Evolutionary conservation across 352 stramenopile genomes (phyloP).

Genomic region (Phytophthora cryptogea): DNA sequence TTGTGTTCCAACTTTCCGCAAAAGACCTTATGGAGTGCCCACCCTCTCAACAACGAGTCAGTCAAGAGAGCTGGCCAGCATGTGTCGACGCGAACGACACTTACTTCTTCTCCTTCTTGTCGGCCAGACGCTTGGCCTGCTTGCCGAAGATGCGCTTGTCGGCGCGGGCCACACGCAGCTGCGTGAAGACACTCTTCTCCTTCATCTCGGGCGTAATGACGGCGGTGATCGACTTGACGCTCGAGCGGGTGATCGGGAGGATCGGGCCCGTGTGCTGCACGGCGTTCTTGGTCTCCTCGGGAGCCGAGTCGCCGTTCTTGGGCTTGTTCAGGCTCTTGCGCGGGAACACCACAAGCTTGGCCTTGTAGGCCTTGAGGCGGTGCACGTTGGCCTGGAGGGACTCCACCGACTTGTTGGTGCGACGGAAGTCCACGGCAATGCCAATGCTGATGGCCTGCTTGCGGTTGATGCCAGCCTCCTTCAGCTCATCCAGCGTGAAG

Average conservation of each 20-base stretch:
- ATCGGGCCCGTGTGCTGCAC: conserved; percentile 88
- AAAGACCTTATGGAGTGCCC: conserved; percentile 43
- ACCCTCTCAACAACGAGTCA: conserved; percentile 14
- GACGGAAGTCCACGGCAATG: conserved; percentile 98
- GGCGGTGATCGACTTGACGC: conserved; percentile 75
- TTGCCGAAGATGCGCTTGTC: conserved; percentile 89
- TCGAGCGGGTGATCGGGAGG: conserved; percentile 79
- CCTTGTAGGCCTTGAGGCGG: conserved; percentile 99
- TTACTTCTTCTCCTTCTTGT: conserved; percentile 91
- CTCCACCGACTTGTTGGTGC: conserved; percentile 98
- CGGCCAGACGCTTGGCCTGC: conserved; percentile 89
- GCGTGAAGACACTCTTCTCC: conserved; percentile 80
- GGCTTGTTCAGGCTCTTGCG: conserved; percentile 94
- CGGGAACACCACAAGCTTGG: conserved; percentile 98
- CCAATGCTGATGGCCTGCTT: conserved; percentile 97
- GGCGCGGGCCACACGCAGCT: conserved; percentile 82
- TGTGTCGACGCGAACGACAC: conserved; percentile 31
- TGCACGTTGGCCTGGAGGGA: conserved; percentile 97
- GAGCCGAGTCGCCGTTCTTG: conserved; percentile 94
- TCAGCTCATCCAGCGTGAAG: conserved; percentile 99
- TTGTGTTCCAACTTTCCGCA: conserved; percentile 75
- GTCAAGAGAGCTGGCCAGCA: conserved; percentile 24
- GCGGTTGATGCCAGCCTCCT: conserved; percentile 96
- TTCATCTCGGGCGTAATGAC: conserved; percentile 90
- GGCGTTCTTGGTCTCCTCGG: conserved; percentile 91